Conservation (phyloP, 768 basidiomycete species). For the Chalciporus sphaerocephalus region DNA sequence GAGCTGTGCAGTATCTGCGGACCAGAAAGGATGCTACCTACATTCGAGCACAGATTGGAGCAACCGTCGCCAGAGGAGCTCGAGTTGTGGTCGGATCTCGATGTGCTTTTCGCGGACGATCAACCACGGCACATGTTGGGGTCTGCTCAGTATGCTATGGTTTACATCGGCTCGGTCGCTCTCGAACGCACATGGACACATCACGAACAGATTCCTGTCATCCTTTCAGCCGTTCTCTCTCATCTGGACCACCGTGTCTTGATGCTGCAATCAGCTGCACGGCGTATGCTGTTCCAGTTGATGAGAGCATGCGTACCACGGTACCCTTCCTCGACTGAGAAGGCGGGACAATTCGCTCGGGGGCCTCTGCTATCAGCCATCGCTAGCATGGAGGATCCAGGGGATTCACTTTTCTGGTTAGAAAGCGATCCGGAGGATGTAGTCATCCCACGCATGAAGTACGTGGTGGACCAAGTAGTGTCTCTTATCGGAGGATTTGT, state of each 20-base stretch:
- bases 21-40: slow-evolving; percentile 78
- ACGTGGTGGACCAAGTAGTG: slow-evolving; percentile 63
- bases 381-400: slow-evolving; percentile 53
- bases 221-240: slow-evolving; percentile 76
- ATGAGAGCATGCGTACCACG: slow-evolving; percentile 78
- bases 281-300: slow-evolving; percentile 79
- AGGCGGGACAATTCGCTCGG: slow-evolving; percentile 45
- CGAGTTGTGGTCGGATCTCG: slow-evolving; percentile 77
- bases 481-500: slow-evolving; percentile 64
- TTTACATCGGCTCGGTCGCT: slow-evolving; percentile 76
- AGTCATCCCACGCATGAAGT: slow-evolving; percentile 62
- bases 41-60: slow-evolving; percentile 64
- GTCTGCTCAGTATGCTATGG: slow-evolving; percentile 82
- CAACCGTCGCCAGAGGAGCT: slow-evolving; percentile 60
- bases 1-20: slow-evolving; percentile 84
- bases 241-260: slow-evolving; percentile 76
- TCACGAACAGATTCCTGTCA: slow-evolving; percentile 59
- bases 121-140: slow-evolving; percentile 68
- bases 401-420: slow-evolving; percentile 60
- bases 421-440: slow-evolving; percentile 59
- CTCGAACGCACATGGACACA: slow-evolving; percentile 75
- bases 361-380: slow-evolving; percentile 49
- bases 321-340: slow-evolving; percentile 68
- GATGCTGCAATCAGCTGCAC: slow-evolving; percentile 67
- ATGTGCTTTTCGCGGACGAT: slow-evolving; percentile 63